Conservation (phyloP, 164 flowering plant genomes). For the Aristolochia contorta region DNA sequence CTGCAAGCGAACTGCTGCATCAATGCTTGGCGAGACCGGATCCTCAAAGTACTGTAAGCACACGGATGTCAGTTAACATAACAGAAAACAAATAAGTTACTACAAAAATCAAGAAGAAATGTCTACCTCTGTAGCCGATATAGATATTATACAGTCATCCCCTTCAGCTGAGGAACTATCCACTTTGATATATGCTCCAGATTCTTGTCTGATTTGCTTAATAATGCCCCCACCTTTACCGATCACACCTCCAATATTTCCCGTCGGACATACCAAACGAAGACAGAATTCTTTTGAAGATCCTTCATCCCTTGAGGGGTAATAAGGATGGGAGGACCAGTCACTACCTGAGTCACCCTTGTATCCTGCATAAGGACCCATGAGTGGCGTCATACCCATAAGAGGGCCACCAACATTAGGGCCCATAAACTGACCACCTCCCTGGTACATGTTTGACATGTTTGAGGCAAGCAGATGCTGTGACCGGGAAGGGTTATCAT, state of each 20-base stretch:
- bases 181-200: slow-evolving; percentile 74
- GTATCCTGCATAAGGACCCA: slow-evolving; percentile 74
- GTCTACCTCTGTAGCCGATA: slow-evolving; percentile 76
- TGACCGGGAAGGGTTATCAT: slow-evolving; percentile 82
- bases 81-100: neutral
- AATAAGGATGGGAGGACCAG: slow-evolving; percentile 53
- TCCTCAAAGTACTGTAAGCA: slow-evolving; percentile 63
- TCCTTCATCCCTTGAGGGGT: slow-evolving; percentile 57
- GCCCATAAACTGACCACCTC: slow-evolving; percentile 50
- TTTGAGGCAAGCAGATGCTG: slow-evolving; percentile 70
- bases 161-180: slow-evolving; percentile 71
- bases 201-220: slow-evolving; percentile 87
- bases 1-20: slow-evolving; percentile 85
- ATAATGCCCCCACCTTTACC: slow-evolving; percentile 85
- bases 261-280: slow-evolving; percentile 67
- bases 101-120: neutral
- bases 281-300: slow-evolving; percentile 76
- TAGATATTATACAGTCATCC: slow-evolving; percentile 69
- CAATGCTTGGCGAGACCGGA: slow-evolving; percentile 63
- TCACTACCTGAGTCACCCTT: slow-evolving; percentile 56
- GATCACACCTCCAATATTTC: slow-evolving; percentile 80
- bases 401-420: slow-evolving; percentile 51
- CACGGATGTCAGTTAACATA: neutral
- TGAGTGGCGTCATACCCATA: slow-evolving; percentile 64
- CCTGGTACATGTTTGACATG: slow-evolving; percentile 30